Percentiles rank a stretch among this genome's conserved stretches.
Conservation (phyloP, 176 grass and related monocot species). For the Carex myosuroides region DNA sequence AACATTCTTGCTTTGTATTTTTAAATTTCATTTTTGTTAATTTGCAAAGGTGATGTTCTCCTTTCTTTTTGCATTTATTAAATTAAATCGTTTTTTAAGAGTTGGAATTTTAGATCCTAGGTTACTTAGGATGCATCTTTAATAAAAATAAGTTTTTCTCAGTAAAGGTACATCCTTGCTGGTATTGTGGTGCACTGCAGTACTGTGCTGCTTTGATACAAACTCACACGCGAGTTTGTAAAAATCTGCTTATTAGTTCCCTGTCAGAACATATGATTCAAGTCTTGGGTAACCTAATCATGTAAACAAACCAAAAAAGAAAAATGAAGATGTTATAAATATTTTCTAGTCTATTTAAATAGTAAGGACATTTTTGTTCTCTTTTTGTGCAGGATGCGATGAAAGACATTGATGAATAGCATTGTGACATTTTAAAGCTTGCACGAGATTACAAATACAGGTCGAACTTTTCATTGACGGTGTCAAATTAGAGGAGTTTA, state of each 20-base stretch:
- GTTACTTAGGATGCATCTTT: neutral
- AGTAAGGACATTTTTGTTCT: neutral
- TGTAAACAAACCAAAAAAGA: neutral
- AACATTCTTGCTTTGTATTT: neutral
- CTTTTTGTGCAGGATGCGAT: slow-evolving; percentile 75
- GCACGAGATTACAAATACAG: neutral
- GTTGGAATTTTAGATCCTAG: neutral
- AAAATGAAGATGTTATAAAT: neutral
- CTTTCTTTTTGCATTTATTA: neutral
- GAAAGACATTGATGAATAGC: slow-evolving; percentile 83
- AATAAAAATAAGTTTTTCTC: neutral
- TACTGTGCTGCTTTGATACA: neutral
- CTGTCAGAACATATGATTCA: neutral
- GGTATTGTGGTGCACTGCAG: neutral
- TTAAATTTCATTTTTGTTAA: neutral
- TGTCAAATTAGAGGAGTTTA: neutral
- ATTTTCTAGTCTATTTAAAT: neutral
- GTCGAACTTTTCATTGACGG: neutral
- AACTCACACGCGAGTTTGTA: no score
- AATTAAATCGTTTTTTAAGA: neutral
- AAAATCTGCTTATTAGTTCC: neutral
- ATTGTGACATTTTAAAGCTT: neutral
- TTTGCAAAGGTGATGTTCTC: neutral
- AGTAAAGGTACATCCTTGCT: neutral
- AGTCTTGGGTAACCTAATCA: neutral